These are phyloP conservation scores for Trichoderma gamsii DNA, from an alignment of 495 filamentous ascomycete genomes.

Conservation along the genomic window DNA sequence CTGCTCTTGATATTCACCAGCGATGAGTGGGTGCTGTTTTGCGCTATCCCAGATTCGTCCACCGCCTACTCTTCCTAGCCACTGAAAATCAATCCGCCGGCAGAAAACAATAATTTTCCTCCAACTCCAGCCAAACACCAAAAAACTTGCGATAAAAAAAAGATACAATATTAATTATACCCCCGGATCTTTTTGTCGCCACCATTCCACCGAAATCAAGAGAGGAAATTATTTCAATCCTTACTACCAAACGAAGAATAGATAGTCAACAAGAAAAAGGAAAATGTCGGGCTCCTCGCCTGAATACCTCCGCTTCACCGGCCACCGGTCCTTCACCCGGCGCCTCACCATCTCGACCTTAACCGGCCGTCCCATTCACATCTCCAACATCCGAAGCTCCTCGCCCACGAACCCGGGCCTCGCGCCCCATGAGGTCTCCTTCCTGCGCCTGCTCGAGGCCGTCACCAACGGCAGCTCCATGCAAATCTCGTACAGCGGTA, in stretches of 20 bases:
- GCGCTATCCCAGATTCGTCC: neutral
- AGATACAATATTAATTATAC: neutral
- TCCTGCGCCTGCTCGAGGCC: constrained; percentile 88
- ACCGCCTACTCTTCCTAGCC: constrained; percentile 1
- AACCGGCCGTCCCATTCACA: constrained; percentile 79
- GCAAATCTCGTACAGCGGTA: constrained; percentile 93
- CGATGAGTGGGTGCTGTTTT: neutral
- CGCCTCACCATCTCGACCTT: constrained; percentile 87
- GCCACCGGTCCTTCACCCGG: constrained; percentile 73
- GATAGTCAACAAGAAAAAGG: neutral
- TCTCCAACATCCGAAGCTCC: constrained; percentile 84
- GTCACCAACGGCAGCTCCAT: constrained; percentile 93
- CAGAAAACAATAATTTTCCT: constrained; percentile 15
- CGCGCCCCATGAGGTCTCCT: constrained; percentile 84
- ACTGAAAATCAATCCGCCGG: neutral
- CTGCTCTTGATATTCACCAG: too few relatives aligned
- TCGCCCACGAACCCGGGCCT: constrained; percentile 83
- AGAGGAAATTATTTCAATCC: neutral
- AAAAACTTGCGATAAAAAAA: neutral
- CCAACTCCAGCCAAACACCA: neutral
- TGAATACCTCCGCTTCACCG: constrained; percentile 61
- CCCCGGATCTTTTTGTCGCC: neutral
- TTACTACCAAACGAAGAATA: neutral
- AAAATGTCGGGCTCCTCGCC: constrained; percentile 39
- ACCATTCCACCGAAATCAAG: neutral